Evolutionary conservation across 2,329 filamentous ascomycete species (phyloP), one percentile per base, ranked within the genome.

Genomic region (Pyrenophora seminiperda): DNA sequence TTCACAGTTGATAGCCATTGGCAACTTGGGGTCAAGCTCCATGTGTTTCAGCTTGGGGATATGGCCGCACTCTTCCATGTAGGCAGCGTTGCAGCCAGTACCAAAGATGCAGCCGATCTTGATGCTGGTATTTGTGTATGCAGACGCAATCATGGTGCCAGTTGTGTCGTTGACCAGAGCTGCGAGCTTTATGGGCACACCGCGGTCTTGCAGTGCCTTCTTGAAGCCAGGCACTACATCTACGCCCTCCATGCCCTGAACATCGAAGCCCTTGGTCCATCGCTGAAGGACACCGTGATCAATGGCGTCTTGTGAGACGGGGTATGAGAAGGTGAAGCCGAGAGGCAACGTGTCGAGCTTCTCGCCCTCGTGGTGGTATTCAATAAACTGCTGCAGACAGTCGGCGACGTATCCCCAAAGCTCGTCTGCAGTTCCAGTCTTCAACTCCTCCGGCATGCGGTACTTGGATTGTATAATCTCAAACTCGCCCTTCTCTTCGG

Each of bases 211-310:
- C 56, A 97, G 78, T 14, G 91, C 90, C 44, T 83, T 83, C 74
- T 96, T 88, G 54, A 97, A 88, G 77, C 92, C 89, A 41, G 90
- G 91, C 5, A 96, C 92, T 13, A 96, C 89, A 68, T 97, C 93
- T 38, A 92, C 67, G 31, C 92, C 92, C 78, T 97, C 93, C 14
- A 97, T 91, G 19, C 91, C 92, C 34, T 86, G 82, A 70, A 97
- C 96, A 67, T 97, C 92, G 66, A 97, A 97, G 1, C 93, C 93
- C 80, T 97, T 97, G 61, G 93, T 97, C 93, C 93, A 97, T 61
- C 91, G 86, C 76, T 97, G 93, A 47, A 97, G 82, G 32, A 96
- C 82, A 57, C 93, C 93, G 72, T 96, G 90, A 62, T 97, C 91
- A 65, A 97, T 92, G 74, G 91, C 95, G 63, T 96, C 85, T 74